phyloP scores from a whole-genome alignment of 768 basidiomycete species.

The Boletus rubescentipes region DNA sequence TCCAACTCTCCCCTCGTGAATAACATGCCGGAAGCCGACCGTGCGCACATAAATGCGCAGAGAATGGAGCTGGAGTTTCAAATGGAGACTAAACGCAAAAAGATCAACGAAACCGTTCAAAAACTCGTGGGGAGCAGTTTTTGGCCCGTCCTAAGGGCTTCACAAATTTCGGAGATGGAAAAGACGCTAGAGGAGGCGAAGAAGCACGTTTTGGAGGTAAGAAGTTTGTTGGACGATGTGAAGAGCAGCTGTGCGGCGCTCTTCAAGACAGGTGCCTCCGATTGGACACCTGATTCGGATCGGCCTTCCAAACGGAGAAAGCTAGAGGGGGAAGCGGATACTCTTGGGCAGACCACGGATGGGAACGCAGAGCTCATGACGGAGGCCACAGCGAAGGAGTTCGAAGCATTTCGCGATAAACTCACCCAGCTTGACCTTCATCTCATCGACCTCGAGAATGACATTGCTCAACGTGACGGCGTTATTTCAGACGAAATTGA shows the following conservation, averaged over 20 bases:
- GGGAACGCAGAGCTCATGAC: neutral
- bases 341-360: neutral
- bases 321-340: constrained; percentile 11
- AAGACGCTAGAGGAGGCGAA: constrained; percentile 23
- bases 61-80: constrained; percentile 23
- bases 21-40: constrained; percentile 27
- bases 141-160: constrained; percentile 38
- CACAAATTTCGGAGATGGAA: constrained; percentile 27
- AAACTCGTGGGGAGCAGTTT: constrained; percentile 36
- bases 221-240: constrained; percentile 21
- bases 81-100: constrained; percentile 32
- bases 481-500: constrained; percentile 32
- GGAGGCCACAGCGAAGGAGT: constrained; percentile 13
- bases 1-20: constrained; percentile 24
- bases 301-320: constrained; percentile 30
- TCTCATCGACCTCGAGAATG: constrained; percentile 36
- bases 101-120: constrained; percentile 30
- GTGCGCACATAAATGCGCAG: constrained; percentile 22
- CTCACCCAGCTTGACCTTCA: constrained; percentile 29
- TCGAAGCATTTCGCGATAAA: constrained; percentile 30
- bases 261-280: constrained; percentile 16
- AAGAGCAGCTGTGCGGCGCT: constrained; percentile 23
- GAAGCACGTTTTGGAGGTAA: constrained; percentile 34
- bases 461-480: constrained; percentile 34
- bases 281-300: constrained; percentile 17